These are phyloP conservation scores for Batkoa obscura DNA, from an alignment of 371 early-diverging fungal species.

Conservation along the genomic window DNA sequence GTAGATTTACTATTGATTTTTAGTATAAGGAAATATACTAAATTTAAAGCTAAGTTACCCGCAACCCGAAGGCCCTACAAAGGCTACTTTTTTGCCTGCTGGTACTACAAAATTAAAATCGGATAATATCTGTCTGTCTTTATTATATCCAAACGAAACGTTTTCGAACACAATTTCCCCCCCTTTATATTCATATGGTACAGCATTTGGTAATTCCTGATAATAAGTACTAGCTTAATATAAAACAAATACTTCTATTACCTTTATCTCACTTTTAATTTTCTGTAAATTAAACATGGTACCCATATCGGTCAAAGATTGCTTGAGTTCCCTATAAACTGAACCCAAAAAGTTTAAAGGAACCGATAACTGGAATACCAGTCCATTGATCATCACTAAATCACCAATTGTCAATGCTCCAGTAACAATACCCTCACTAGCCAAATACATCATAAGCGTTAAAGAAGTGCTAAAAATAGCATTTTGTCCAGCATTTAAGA, in stretches of 20 bases:
- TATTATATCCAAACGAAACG: slow-evolving; percentile 71
- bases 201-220: slow-evolving; percentile 30
- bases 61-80: slow-evolving; percentile 93
- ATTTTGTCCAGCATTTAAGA: slow-evolving; percentile 86
- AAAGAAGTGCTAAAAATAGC: slow-evolving; percentile 75
- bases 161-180: slow-evolving; percentile 65
- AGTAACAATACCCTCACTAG: slow-evolving; percentile 61
- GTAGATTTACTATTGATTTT: slow-evolving; percentile 42
- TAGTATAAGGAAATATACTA: neutral
- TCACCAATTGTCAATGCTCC: slow-evolving; percentile 87
- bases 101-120: slow-evolving; percentile 64
- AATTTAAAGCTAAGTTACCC: slow-evolving; percentile 21
- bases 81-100: slow-evolving; percentile 73
- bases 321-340: slow-evolving; percentile 85
- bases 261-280: slow-evolving; percentile 22
- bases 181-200: slow-evolving; percentile 25
- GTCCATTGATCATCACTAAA: slow-evolving; percentile 89
- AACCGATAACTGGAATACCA: slow-evolving; percentile 82
- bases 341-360: slow-evolving; percentile 95
- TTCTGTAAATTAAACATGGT: slow-evolving; percentile 69
- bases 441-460: slow-evolving; percentile 84
- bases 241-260: neutral
- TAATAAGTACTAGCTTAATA: slow-evolving; percentile 7
- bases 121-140: slow-evolving; percentile 49
- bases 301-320: slow-evolving; percentile 90